phyloP scores from a whole-genome alignment of 257 asterid species.

The Solanum okadae region DNA sequence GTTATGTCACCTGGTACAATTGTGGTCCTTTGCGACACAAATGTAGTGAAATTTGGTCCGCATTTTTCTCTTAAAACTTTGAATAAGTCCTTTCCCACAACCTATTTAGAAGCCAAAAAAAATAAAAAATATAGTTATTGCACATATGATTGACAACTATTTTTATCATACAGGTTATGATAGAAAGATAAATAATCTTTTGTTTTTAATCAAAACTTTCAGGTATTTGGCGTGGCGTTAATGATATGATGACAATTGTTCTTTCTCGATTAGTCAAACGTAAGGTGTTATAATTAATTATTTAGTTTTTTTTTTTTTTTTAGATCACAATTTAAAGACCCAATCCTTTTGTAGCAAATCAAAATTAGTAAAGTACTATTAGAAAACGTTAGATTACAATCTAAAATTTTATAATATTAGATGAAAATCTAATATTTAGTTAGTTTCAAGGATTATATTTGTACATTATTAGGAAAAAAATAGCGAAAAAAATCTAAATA shows the following conservation, averaged over 20 bases:
- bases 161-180: neutral
- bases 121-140: neutral
- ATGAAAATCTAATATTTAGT: neutral
- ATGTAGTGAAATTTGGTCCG: slow-evolving; percentile 28
- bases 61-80: slow-evolving; percentile 49
- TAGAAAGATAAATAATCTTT: neutral
- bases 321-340: neutral
- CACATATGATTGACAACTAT: neutral
- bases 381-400: neutral
- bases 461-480: neutral
- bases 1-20: slow-evolving; percentile 77
- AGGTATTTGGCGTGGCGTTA: too few species aligned
- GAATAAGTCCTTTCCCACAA: slow-evolving; percentile 53
- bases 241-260: neutral
- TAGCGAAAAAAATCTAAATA: neutral
- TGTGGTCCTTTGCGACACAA: slow-evolving; percentile 35
- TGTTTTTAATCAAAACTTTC: neutral
- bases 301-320: neutral
- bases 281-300: too few species aligned
- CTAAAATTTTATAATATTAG: neutral
- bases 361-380: neutral
- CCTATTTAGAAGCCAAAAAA: neutral
- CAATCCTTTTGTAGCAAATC: neutral
- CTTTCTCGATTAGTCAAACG: neutral
- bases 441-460: neutral